Evolutionary conservation across 225 moss, liverwort and hornwort species (phyloP), one percentile per base, ranked within the genome.

Genomic region (Marchantia paleacea): DNA sequence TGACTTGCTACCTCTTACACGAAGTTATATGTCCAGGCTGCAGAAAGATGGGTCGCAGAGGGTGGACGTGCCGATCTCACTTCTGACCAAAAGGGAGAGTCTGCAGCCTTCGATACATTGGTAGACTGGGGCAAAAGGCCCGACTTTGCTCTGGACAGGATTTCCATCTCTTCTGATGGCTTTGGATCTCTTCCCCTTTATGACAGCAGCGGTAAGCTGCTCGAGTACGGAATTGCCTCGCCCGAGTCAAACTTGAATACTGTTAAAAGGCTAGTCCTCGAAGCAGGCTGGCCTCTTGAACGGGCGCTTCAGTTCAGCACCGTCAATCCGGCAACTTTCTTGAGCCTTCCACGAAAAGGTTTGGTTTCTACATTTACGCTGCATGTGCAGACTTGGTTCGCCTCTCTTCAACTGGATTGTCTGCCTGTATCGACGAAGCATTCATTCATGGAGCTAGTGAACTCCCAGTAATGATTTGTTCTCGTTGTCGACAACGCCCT

Each of bases 1-100:
- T 57, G 14, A 12, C 57, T 3, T 30, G 29, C 11, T 14, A 26
- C 5, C 53, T 20, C 51, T 39, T 39, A 39, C 39, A 39, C 39
- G 39, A 39, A 39, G 39, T 15, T 52, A 12, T 73, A n/a, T 4
- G 19, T 25, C 39, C 73, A 96, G 96, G 94, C 94, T 53, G 94
- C 96, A 69, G 91, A 90, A 86, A 85, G 71, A 69, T 96, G 96
- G 96, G 89, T 94, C 64, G 62, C 16, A 47, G 87, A 83, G 79
- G 96, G 96, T 73, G 96, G 96, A 55, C 88, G 78, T 28, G 94
- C 92, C 7, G 96, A 96, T 80, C 86, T 96, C 65, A 96, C 96
- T 10, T 77, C 94, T 16, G 96, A 96, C 64, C 93, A 96, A 81
- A 92, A 89, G 53, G 88, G 82, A 52, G 86, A 87, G 70, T 80